Evolutionary conservation across 345 rosid species (phyloP).

Genomic region (Acer campestre): DNA sequence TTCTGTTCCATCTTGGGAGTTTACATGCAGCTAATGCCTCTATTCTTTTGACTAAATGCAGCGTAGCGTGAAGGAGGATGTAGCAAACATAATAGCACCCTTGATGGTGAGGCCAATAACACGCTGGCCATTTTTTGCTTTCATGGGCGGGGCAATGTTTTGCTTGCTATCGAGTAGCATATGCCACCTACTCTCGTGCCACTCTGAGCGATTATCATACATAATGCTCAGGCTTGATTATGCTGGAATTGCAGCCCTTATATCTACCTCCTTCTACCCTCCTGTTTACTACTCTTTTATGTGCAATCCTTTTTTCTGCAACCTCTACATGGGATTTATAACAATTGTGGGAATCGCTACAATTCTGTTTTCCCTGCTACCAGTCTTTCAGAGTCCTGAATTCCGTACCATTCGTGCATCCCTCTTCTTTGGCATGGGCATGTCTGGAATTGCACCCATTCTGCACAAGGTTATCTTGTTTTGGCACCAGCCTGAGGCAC

Average conservation of each 20-base stretch:
- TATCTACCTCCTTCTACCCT: constrained; percentile 89
- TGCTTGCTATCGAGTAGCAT: constrained; percentile 88
- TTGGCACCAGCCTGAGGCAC: constrained; percentile 85
- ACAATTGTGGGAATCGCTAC: constrained; percentile 76
- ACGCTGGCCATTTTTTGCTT: constrained; percentile 90
- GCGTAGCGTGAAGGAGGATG: constrained; percentile 71
- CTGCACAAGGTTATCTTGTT: constrained; percentile 79
- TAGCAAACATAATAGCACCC: constrained; percentile 79
- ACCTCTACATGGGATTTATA: constrained; percentile 84
- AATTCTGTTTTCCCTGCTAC: constrained; percentile 64
- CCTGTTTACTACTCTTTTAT: constrained; percentile 89
- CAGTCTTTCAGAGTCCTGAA: constrained; percentile 79
- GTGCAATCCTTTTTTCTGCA: constrained; percentile 91
- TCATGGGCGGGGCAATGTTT: constrained; percentile 96
- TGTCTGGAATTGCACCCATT: constrained; percentile 78
- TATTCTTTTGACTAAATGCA: constrained; percentile 34
- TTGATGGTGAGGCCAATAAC: constrained; percentile 73
- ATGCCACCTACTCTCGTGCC: constrained; percentile 92
- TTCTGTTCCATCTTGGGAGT: constrained; percentile 4
- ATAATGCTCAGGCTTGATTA: constrained; percentile 94
- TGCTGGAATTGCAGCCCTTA: constrained; percentile 86
- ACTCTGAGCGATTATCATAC: constrained; percentile 73
- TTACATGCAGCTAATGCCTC: constrained; percentile 18
- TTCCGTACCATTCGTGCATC: constrained; percentile 67
- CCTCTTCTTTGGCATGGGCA: constrained; percentile 85